These are phyloP conservation scores for Vicia sativa DNA, from an alignment of 306 rosid species.

Conservation along the genomic window DNA sequence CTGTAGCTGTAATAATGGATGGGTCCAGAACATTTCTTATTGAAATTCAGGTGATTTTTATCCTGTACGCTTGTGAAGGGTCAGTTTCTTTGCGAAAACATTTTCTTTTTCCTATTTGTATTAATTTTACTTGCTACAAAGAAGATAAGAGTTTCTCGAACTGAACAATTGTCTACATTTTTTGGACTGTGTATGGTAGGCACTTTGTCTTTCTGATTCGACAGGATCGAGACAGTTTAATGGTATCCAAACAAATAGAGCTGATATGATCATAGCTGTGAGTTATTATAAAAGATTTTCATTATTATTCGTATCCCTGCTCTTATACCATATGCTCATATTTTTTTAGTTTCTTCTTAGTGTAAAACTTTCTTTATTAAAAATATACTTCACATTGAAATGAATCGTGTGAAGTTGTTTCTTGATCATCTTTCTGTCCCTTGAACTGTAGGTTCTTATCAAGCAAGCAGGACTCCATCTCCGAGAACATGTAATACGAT, in stretches of 20 bases:
- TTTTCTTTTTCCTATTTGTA: too few relatives aligned
- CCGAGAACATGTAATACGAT: constrained; percentile 74
- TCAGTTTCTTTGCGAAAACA: too few relatives aligned
- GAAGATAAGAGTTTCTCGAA: too few relatives aligned
- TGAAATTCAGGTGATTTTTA: constrained; percentile 78
- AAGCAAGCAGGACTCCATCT: constrained; percentile 90
- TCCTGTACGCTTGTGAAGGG: not conserved
- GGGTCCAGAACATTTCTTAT: constrained; percentile 87
- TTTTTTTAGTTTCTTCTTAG: not conserved
- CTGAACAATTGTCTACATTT: not conserved
- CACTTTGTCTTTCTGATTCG: constrained; percentile 74
- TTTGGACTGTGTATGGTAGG: constrained; percentile 49
- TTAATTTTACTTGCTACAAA: too few relatives aligned
- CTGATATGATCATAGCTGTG: constrained; percentile 88
- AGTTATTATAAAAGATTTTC: constrained; percentile 40
- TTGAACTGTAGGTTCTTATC: constrained; percentile 71
- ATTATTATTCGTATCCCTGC: constrained; percentile 7
- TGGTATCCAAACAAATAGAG: constrained; percentile 76
- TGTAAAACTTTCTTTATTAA: not conserved
- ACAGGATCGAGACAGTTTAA: constrained; percentile 67
- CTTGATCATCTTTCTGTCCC: constrained; percentile 35
- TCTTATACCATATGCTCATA: not conserved
- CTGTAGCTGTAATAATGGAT: constrained; percentile 94
- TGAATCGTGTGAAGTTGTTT: constrained; percentile 16
- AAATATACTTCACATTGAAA: not conserved